Evolutionary conservation across 2,329 filamentous ascomycete species (phyloP).

Genomic region (Diaporthe citriasiana): DNA sequence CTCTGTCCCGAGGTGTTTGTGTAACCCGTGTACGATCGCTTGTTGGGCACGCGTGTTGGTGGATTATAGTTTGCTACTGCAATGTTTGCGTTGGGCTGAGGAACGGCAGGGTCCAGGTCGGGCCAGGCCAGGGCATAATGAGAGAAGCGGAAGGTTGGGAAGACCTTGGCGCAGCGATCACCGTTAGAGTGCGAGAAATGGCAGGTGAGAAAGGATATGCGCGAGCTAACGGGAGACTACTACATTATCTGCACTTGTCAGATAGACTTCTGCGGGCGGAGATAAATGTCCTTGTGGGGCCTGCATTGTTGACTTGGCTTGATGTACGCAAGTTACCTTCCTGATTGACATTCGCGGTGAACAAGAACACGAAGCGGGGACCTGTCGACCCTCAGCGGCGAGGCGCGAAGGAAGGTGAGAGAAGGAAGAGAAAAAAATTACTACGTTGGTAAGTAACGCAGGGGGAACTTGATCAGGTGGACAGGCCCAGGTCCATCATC

Average conservation of each 20-base stretch:
- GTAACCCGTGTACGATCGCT: background rate
- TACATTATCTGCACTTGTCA: slow-evolving; percentile 3
- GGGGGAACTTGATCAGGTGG: background rate
- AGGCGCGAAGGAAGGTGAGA: slow-evolving; percentile 1
- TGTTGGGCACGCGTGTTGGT: background rate
- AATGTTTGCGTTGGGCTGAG: slow-evolving; percentile 2
- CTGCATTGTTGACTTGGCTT: slow-evolving; percentile 18
- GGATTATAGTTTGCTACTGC: background rate
- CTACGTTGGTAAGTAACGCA: background rate
- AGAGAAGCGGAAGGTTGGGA: slow-evolving; percentile 21
- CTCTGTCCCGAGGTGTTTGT: background rate
- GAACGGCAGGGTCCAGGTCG: slow-evolving; percentile 8
- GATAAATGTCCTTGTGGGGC: slow-evolving; percentile 24
- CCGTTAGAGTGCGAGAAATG: slow-evolving; percentile 7
- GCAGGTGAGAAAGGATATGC: slow-evolving; percentile 22
- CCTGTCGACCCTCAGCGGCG: slow-evolving; percentile 11
- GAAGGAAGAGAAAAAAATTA: background rate
- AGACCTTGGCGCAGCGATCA: slow-evolving; percentile 8
- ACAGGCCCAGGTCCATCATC: background rate
- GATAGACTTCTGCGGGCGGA: slow-evolving; percentile 12
- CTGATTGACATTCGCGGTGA: slow-evolving; percentile 29
- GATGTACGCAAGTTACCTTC: slow-evolving; percentile 9
- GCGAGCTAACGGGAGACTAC: slow-evolving; percentile 16
- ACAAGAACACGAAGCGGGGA: slow-evolving; percentile 7
- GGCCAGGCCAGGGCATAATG: background rate